phyloP scores from a whole-genome alignment of 441 rosid species.

The Rhodomyrtus psidioides region DNA sequence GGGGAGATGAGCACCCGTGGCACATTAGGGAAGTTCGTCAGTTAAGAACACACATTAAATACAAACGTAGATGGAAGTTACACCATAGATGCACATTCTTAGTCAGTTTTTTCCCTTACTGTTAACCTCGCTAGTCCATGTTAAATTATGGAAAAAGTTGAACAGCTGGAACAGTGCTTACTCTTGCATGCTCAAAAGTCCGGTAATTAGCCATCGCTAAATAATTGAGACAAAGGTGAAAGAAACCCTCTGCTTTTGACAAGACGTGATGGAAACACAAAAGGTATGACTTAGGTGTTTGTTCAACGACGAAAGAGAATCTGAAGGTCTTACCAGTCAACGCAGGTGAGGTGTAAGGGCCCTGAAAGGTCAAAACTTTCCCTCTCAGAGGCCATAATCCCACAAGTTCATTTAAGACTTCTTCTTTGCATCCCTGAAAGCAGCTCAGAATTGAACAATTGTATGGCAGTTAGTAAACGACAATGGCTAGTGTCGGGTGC shows the following conservation, averaged over 20 bases:
- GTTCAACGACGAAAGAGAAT: not conserved
- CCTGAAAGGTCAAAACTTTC: slow-evolving; percentile 39
- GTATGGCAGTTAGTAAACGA: not conserved
- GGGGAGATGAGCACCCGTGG: not conserved
- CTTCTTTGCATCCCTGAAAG: slow-evolving; percentile 2
- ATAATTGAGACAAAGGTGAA: not conserved
- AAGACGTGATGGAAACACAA: not conserved
- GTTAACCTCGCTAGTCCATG: not conserved
- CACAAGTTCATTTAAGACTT: not conserved
- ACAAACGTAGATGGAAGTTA: not conserved
- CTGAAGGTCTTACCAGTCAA: slow-evolving; percentile 54
- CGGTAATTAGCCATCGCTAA: not conserved
- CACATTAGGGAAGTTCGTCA: not conserved
- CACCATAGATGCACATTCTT: not conserved
- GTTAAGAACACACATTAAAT: not conserved
- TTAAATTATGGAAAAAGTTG: not conserved
- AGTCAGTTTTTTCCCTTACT: not conserved
- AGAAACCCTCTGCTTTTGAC: not conserved
- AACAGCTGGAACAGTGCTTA: not conserved
- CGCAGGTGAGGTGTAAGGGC: slow-evolving; percentile 35
- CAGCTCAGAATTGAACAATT: slow-evolving; percentile 10
- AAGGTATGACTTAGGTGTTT: not conserved
- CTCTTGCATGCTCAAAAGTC: not conserved
- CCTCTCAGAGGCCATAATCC: slow-evolving; percentile 34
- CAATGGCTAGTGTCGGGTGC: not conserved